phyloP scores from a whole-genome alignment of 2,329 filamentous ascomycete genomes.

The Aspergillus sp. region DNA sequence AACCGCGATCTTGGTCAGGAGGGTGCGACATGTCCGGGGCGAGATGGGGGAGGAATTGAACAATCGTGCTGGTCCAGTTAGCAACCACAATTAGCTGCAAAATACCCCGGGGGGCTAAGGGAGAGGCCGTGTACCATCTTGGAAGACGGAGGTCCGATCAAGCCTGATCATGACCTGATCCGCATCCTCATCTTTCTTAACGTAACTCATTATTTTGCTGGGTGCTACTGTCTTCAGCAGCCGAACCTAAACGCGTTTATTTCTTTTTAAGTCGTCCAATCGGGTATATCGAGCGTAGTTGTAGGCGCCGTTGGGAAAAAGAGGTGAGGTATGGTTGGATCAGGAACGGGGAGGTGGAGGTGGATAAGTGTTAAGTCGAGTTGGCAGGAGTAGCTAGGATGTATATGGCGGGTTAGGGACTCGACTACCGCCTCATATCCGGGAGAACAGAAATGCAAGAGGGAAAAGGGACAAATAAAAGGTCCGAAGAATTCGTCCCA shows the following conservation, averaged over 20 bases:
- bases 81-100: constrained; percentile 7
- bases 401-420: constrained; percentile 14
- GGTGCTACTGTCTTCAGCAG: constrained; percentile 26
- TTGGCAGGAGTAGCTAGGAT: constrained; percentile 3
- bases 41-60: constrained; percentile 98
- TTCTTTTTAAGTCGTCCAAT: constrained; percentile 9
- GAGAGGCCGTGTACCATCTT: constrained; percentile 67
- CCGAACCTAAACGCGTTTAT: constrained; percentile 14
- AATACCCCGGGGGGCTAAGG: constrained; percentile 13
- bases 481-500: background rate
- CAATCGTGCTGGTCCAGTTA: constrained; percentile 63
- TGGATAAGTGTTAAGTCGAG: background rate
- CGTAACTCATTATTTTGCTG: constrained; percentile 72
- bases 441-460: constrained; percentile 3
- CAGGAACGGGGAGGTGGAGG: background rate
- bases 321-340: background rate
- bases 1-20: constrained; percentile 93
- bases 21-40: constrained; percentile 92
- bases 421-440: constrained; percentile 27
- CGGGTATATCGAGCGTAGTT: background rate
- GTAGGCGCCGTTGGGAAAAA: background rate
- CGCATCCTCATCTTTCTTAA: constrained; percentile 98
- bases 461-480: background rate
- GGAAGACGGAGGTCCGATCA: constrained; percentile 94
- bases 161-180: constrained; percentile 92